Percentiles rank a stretch among this genome's conserved stretches.
These are phyloP conservation scores for Ascochyta fabae DNA, from an alignment of 2,329 filamentous ascomycete genomes.

Conservation along the genomic window DNA sequence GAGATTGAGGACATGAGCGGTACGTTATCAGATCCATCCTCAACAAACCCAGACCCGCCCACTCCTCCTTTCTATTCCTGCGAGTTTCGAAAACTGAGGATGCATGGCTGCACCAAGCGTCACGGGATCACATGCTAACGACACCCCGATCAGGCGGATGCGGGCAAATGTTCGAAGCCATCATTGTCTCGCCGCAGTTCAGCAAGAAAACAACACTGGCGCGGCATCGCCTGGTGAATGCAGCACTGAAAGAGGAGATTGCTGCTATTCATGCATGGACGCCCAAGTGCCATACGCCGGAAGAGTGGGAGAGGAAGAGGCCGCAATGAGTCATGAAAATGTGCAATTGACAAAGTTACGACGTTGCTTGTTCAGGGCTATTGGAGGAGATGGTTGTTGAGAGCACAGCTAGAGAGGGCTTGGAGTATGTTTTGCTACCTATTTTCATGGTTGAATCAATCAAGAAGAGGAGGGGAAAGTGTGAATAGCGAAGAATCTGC, in stretches of 20 bases:
- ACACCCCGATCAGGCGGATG: slow-evolving; percentile 63
- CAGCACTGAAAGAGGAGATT: slow-evolving; percentile 83
- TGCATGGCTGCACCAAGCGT: neutral
- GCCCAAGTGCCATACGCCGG: slow-evolving; percentile 88
- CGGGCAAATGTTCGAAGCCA: slow-evolving; percentile 72
- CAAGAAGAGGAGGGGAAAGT: too few relatives aligned
- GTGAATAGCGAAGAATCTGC: too few relatives aligned
- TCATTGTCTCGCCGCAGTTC: slow-evolving; percentile 66
- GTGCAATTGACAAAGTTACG: neutral
- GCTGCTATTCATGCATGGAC: slow-evolving; percentile 94
- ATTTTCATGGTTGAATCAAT: too few relatives aligned
- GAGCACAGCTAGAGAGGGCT: too few relatives aligned
- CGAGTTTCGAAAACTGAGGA: too few relatives aligned
- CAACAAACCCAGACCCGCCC: too few relatives aligned
- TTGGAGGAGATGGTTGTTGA: too few relatives aligned
- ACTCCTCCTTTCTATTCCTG: too few relatives aligned
- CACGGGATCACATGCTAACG: slow-evolving; percentile 22
- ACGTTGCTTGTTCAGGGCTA: neutral
- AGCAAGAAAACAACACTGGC: slow-evolving; percentile 72
- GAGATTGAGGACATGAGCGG: slow-evolving; percentile 93
- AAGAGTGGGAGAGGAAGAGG: slow-evolving; percentile 80
- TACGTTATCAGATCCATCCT: slow-evolving; percentile 49
- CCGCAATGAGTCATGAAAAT: slow-evolving; percentile 31
- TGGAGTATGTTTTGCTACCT: too few relatives aligned
- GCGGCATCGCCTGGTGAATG: slow-evolving; percentile 85